phyloP scores from a whole-genome alignment of 192 early-diverging fungal genomes.

The Umbelopsis ramanniana region DNA sequence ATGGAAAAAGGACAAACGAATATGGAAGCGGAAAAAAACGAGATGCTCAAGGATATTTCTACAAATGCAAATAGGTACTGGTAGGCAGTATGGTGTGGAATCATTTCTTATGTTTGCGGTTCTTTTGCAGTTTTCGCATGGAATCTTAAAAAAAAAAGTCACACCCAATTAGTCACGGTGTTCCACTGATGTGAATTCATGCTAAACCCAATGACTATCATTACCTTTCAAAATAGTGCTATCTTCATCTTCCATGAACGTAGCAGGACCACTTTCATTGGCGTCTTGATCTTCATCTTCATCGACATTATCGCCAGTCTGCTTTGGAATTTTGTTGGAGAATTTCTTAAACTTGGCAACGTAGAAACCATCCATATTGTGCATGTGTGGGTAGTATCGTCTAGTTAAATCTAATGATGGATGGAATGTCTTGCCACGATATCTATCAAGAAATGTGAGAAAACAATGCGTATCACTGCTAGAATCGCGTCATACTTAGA shows the following conservation, averaged over 20 bases:
- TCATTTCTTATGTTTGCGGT: slow-evolving; percentile 14
- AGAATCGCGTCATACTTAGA: neutral
- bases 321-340: slow-evolving; percentile 77
- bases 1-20: too few species aligned
- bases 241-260: slow-evolving; percentile 38
- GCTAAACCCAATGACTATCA: neutral
- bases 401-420: slow-evolving; percentile 79
- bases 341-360: slow-evolving; percentile 97
- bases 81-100: neutral
- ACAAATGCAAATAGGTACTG: slow-evolving; percentile 14
- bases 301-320: slow-evolving; percentile 41
- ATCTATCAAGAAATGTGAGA: slow-evolving; percentile 35
- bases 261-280: slow-evolving; percentile 19
- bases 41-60: slow-evolving; percentile 19
- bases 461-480: neutral
- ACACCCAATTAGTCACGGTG: neutral
- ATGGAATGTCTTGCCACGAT: slow-evolving; percentile 89
- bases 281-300: slow-evolving; percentile 45
- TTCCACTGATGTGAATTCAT: neutral
- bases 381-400: slow-evolving; percentile 95
- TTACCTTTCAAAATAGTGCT: slow-evolving; percentile 27
- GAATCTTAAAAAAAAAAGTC: slow-evolving; percentile 10
- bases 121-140: slow-evolving; percentile 21
- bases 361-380: slow-evolving; percentile 99
- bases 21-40: neutral